A percentile compares a stretch with the other conserved stretches of the same genome.
These are phyloP conservation scores for Hypocrella siamensis DNA, from an alignment of 2,329 filamentous ascomycete genomes.

Conservation along the genomic window DNA sequence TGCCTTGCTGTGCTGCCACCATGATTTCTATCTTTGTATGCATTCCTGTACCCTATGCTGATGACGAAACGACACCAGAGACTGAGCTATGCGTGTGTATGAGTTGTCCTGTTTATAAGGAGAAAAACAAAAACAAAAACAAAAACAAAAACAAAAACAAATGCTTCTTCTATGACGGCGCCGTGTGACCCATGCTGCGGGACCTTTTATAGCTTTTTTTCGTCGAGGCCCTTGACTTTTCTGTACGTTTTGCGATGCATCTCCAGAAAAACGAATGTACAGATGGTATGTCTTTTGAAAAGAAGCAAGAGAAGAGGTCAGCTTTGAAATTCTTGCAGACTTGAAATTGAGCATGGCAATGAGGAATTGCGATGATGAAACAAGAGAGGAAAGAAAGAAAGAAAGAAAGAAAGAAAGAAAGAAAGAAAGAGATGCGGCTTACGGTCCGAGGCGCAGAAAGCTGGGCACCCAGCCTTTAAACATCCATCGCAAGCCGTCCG, in stretches of 20 bases:
- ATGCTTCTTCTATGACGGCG: too few relatives aligned
- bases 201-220: slow-evolving; percentile 7
- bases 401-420: not conserved
- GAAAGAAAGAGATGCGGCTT: slow-evolving; percentile 15
- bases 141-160: too few relatives aligned
- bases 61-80: too few relatives aligned
- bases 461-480: slow-evolving; percentile 84
- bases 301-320: slow-evolving; percentile 2
- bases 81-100: too few relatives aligned
- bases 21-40: too few relatives aligned
- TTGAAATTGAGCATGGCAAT: too few relatives aligned
- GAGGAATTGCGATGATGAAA: too few relatives aligned
- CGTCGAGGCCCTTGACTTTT: slow-evolving; percentile 26
- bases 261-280: slow-evolving; percentile 75
- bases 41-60: too few relatives aligned
- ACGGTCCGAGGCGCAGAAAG: slow-evolving; percentile 49
- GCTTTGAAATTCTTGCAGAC: too few relatives aligned
- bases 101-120: too few relatives aligned
- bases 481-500: slow-evolving; percentile 67
- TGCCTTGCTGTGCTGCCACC: too few relatives aligned
- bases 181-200: slow-evolving; percentile 3
- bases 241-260: slow-evolving; percentile 70
- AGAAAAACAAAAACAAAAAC: too few relatives aligned
- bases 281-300: slow-evolving; percentile 56
- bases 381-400: not conserved